Conservation (phyloP, 2,329 filamentous ascomycete species). For the Cryphonectria parasitica region DNA sequence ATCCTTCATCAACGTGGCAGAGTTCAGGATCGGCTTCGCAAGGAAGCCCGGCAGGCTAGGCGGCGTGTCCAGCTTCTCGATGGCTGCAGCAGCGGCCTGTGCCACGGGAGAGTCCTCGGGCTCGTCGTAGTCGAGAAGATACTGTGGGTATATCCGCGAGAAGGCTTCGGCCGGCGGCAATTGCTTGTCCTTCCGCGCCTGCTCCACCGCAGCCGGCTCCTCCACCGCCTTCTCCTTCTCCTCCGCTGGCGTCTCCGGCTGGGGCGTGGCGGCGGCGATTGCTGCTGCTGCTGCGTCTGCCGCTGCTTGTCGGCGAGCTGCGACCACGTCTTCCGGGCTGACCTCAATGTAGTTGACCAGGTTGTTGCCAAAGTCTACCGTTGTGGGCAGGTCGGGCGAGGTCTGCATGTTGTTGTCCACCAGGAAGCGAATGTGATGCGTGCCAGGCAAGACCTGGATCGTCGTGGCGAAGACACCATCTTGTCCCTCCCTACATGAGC, state of each 20-base stretch:
- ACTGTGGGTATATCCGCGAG: constrained; percentile 76
- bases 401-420: constrained; percentile 94
- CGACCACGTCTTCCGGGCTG: constrained; percentile 70
- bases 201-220: constrained; percentile 47
- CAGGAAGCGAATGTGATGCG: constrained; percentile 95
- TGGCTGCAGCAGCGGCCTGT: constrained; percentile 73
- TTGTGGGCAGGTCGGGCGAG: constrained; percentile 84
- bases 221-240: constrained; percentile 33
- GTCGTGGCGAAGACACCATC: constrained; percentile 73
- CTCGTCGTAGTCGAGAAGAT: constrained; percentile 84
- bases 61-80: constrained; percentile 79
- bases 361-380: constrained; percentile 97
- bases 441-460: constrained; percentile 86
- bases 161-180: constrained; percentile 65
- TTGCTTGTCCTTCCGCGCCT: constrained; percentile 56
- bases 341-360: constrained; percentile 98
- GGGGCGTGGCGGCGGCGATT: constrained; percentile 29
- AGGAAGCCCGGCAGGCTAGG: constrained; percentile 88
- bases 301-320: constrained; percentile 35
- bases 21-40: constrained; percentile 92
- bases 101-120: constrained; percentile 77
- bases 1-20: constrained; percentile 89
- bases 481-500: constrained; percentile 50
- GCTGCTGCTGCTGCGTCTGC: not conserved
- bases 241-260: constrained; percentile 37